Evolutionary conservation across 1,284 basidiomycete species (phyloP).

Genomic region (Irpex sp.): DNA sequence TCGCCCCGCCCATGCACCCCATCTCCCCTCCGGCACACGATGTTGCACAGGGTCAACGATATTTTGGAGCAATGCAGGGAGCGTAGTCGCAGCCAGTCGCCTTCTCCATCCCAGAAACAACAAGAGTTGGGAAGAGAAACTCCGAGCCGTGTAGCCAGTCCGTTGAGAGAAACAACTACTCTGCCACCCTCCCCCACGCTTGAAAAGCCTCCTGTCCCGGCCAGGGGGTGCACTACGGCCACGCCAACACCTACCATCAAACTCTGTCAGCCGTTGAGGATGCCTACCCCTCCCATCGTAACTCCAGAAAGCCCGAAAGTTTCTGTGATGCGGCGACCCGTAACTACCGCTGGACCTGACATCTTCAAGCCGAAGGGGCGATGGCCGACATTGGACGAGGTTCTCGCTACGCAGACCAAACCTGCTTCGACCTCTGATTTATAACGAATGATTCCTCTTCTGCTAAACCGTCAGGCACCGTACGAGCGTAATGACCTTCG

Average conservation of each 20-base stretch:
- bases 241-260: background rate
- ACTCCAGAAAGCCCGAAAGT: background rate
- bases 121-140: background rate
- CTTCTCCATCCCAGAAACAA: background rate
- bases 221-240: background rate
- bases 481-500: too few relatives aligned
- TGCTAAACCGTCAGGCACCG: background rate
- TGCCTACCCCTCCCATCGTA: background rate
- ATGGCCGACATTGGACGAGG: slow-evolving; percentile 7
- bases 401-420: background rate
- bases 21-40: background rate
- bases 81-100: background rate
- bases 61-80: background rate
- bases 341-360: background rate
- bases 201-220: background rate
- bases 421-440: background rate
- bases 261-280: too few relatives aligned
- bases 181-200: too few relatives aligned
- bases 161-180: background rate
- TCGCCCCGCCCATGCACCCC: background rate
- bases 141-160: background rate
- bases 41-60: background rate
- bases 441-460: background rate
- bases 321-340: background rate
- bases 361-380: background rate